These are phyloP conservation scores for Allium fistulosum DNA, from an alignment of 106 monocot genomes.

Conservation along the genomic window DNA sequence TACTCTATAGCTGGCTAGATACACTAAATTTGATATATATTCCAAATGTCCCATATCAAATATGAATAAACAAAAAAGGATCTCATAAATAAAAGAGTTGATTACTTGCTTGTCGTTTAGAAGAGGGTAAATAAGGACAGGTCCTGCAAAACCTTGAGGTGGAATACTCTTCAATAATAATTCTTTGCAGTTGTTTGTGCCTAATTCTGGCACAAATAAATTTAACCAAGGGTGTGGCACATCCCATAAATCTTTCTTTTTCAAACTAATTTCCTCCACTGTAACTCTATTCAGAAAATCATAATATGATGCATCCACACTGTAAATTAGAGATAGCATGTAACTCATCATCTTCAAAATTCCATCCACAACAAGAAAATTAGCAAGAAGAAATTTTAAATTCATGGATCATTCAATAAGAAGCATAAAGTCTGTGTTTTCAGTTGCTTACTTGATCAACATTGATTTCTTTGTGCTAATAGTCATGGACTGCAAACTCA, in stretches of 20 bases:
- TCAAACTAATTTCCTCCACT: constrained; percentile 48
- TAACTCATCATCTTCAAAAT: constrained; percentile 21
- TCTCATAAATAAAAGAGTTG: background rate
- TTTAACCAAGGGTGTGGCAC: constrained; percentile 91
- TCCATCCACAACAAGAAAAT: constrained; percentile 26
- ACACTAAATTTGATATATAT: no score
- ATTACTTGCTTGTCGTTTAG: constrained; percentile 53
- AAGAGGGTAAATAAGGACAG: constrained; percentile 67
- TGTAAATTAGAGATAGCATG: constrained; percentile 24
- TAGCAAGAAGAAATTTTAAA: background rate
- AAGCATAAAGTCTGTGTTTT: background rate
- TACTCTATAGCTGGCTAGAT: no score
- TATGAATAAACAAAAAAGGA: background rate
- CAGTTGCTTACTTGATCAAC: constrained; percentile 16
- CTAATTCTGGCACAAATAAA: constrained; percentile 60
- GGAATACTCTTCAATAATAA: constrained; percentile 53
- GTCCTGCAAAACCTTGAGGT: constrained; percentile 37
- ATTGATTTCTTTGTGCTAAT: constrained; percentile 4
- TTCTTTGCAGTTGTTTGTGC: constrained; percentile 46
- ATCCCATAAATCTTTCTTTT: constrained; percentile 57
- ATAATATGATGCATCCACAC: constrained; percentile 56
- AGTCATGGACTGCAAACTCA: constrained; percentile 48
- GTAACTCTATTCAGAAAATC: constrained; percentile 79
- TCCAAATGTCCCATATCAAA: no score
- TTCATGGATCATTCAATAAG: no score